Conservation (phyloP, 2,329 filamentous ascomycete genomes). For the Zasmidium angulare region DNA sequence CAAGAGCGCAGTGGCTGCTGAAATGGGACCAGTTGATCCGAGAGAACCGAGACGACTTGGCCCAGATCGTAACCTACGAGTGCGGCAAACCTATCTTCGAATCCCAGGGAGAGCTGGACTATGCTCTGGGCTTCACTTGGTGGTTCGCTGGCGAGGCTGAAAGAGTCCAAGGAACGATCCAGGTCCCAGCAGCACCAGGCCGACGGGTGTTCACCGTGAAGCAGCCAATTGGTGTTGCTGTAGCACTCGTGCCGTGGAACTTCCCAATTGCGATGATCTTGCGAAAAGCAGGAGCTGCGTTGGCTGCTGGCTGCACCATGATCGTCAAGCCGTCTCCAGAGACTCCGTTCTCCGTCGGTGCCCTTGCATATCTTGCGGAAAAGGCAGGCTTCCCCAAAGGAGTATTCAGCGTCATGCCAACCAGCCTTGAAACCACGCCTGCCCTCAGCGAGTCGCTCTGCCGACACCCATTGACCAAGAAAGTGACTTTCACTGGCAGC, state of each 20-base stretch:
- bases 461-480: conserved; percentile 60
- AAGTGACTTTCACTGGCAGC: conserved; percentile 62
- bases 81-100: conserved; percentile 56
- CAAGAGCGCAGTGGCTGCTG: conserved; percentile 61
- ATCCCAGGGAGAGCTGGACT: conserved; percentile 54
- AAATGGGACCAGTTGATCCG: conserved; percentile 66
- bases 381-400: conserved; percentile 60
- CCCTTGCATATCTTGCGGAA: conserved; percentile 55
- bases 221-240: conserved; percentile 69
- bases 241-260: conserved; percentile 71
- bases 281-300: conserved; percentile 65
- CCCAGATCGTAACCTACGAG: conserved; percentile 62
- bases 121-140: conserved; percentile 56
- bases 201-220: conserved; percentile 71
- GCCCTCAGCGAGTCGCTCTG: conserved; percentile 55
- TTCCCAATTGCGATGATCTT: conserved; percentile 58
- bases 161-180: conserved; percentile 62
- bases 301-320: conserved; percentile 74
- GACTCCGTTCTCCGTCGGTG: conserved; percentile 58
- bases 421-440: conserved; percentile 56
- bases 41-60: conserved; percentile 62
- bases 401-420: conserved; percentile 62
- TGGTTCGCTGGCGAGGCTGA: conserved; percentile 62
- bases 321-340: conserved; percentile 70
- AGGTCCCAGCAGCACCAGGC: conserved; percentile 59